These are phyloP conservation scores for Cyanodermella asteris DNA, from an alignment of 2,329 filamentous ascomycete species.

Conservation along the genomic window DNA sequence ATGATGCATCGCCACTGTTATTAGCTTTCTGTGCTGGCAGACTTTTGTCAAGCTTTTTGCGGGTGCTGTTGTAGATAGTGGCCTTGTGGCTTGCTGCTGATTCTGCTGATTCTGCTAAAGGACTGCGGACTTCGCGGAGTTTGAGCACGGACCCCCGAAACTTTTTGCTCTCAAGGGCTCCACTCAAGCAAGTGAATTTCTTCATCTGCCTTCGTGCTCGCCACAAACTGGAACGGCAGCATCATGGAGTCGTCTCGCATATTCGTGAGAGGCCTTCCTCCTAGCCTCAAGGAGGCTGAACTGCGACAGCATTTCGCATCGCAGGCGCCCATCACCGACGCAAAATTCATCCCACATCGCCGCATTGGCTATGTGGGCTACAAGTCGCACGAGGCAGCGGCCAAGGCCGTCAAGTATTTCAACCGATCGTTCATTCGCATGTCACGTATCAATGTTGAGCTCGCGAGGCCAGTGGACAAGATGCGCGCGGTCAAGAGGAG, in stretches of 20 bases:
- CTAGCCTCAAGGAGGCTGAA: constrained; percentile 62
- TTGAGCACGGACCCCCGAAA: too few relatives aligned
- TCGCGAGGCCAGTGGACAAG: constrained; percentile 50
- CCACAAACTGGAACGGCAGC: too few relatives aligned
- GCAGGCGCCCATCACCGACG: constrained; percentile 62
- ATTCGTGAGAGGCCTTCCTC: constrained; percentile 54
- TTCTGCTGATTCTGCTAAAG: too few relatives aligned
- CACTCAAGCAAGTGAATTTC: too few relatives aligned
- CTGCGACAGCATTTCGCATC: constrained; percentile 75
- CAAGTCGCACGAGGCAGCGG: constrained; percentile 59
- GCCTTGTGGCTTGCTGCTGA: too few relatives aligned
- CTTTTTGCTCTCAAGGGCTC: too few relatives aligned
- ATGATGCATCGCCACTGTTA: too few relatives aligned
- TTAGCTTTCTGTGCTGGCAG: too few relatives aligned
- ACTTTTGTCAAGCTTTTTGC: too few relatives aligned
- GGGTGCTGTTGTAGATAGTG: too few relatives aligned
- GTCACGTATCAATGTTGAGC: constrained; percentile 78
- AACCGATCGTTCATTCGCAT: constrained; percentile 88
- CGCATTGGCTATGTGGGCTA: constrained; percentile 93
- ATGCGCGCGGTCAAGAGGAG: constrained; percentile 2
- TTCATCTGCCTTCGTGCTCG: too few relatives aligned
- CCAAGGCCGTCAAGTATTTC: constrained; percentile 77
- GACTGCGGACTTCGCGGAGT: too few relatives aligned
- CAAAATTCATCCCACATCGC: constrained; percentile 72
- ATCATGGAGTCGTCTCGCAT: constrained; percentile 57